Conservation (phyloP, 306 rosid species). For the Quercus berberidifolia region DNA sequence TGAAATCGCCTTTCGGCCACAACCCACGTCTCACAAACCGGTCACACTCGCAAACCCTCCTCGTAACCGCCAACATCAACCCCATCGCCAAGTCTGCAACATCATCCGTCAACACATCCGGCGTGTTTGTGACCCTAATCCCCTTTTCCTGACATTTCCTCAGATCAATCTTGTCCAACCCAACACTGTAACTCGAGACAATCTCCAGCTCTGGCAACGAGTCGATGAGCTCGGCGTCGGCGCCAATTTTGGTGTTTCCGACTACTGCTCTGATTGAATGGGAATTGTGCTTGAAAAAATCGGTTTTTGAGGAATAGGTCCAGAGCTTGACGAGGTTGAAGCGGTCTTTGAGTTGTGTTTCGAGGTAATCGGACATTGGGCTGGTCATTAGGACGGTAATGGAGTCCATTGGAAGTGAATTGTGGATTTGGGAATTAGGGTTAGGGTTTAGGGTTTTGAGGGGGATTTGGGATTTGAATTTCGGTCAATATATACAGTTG, state of each 20-base stretch:
- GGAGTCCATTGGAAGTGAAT: conserved; percentile 25
- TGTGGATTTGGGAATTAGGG: background rate
- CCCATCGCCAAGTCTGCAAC: conserved; percentile 73
- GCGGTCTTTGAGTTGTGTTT: conserved; percentile 37
- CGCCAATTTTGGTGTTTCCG: conserved; percentile 33
- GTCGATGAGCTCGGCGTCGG: conserved; percentile 43
- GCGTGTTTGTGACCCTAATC: conserved; percentile 63
- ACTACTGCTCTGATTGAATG: conserved; percentile 45
- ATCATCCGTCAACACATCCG: conserved; percentile 64
- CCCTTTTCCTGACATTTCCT: conserved; percentile 38
- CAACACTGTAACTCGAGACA: conserved; percentile 61
- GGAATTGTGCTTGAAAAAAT: conserved; percentile 22
- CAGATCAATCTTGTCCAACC: conserved; percentile 59
- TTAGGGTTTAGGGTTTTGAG: background rate
- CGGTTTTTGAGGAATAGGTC: conserved; percentile 27
- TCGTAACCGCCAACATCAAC: conserved; percentile 40
- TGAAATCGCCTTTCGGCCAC: conserved; percentile 32
- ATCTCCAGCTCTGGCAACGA: conserved; percentile 54
- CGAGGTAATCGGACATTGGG: conserved; percentile 43
- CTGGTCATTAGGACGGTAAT: conserved; percentile 45
- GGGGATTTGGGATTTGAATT: too few relatives aligned
- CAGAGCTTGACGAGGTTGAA: conserved; percentile 59
- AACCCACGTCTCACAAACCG: conserved; percentile 34
- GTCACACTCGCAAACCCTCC: conserved; percentile 41
- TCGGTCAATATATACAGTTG: too few relatives aligned